These are phyloP conservation scores for Tricholoma flavovirens DNA, from an alignment of 768 basidiomycete genomes.

Conservation along the genomic window DNA sequence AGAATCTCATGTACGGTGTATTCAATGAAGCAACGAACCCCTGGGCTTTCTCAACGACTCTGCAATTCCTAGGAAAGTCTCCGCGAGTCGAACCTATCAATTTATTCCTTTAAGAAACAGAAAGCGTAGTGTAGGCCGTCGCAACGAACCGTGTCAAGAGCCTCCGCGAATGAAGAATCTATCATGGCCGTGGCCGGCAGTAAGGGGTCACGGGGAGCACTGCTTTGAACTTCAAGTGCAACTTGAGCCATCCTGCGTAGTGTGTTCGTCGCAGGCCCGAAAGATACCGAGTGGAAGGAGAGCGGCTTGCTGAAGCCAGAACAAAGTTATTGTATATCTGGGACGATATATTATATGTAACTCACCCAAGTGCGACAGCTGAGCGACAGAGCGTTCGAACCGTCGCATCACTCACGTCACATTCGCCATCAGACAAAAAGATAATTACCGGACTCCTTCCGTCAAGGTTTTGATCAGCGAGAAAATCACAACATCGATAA, in stretches of 20 bases:
- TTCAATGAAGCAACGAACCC: conserved; percentile 30
- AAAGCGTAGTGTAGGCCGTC: neutral
- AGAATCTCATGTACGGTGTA: too few species aligned
- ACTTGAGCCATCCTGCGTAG: conserved; percentile 48
- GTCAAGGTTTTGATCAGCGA: neutral
- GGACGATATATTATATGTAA: neutral
- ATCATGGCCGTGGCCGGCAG: conserved; percentile 26
- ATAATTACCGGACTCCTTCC: conserved; percentile 44
- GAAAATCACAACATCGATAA: neutral
- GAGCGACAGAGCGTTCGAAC: conserved; percentile 37
- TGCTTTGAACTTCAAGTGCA: conserved; percentile 42
- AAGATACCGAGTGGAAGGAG: conserved; percentile 56
- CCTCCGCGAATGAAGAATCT: conserved; percentile 43
- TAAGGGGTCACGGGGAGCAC: conserved; percentile 35
- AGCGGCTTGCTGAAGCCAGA: conserved; percentile 38
- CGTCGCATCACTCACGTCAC: conserved; percentile 27
- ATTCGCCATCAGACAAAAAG: conserved; percentile 54
- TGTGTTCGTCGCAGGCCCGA: conserved; percentile 30
- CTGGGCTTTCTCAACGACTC: conserved; percentile 53
- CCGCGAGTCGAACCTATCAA: conserved; percentile 44
- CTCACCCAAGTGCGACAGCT: conserved; percentile 40
- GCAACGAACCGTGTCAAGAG: conserved; percentile 43
- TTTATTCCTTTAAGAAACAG: neutral
- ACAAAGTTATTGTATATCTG: neutral
- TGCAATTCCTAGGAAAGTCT: conserved; percentile 54